Base-by-base conservation (phyloP, 768 basidiomycete species). In the Suillus clintonianus region DNA sequence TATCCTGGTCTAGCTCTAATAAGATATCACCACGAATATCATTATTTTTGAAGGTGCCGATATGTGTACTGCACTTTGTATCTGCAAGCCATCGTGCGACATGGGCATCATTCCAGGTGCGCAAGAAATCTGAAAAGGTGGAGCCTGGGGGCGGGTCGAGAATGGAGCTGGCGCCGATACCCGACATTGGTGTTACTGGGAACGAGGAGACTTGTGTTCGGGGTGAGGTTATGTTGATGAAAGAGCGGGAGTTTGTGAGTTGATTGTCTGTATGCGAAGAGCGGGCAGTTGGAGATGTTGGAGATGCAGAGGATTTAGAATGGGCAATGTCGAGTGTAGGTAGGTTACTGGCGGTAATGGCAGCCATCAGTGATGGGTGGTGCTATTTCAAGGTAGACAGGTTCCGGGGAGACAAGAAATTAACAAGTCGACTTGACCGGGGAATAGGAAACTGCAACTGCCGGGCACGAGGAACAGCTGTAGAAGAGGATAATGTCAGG, bases 11-110 rank as follows among this genome's bases (percentile, higher is more conserved):
- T 51, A 99, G 80, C 66, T 99, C 97, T 57, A 98, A 82, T 19
- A 99, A 78, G 24, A 99, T 89, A 72, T 94, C 91, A 6, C 97
- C 95, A 58, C 94, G 80, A 69, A 99, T 97, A 72, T 99, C 97
- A 78, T 97, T 92, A 5, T 84, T 82, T 55, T 82, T 85, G 80
- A 99, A 99, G 0, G 83, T 80, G 9, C 81, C 76, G 11, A 89
- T 86, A 71, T 89, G 90, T 43, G 82, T 81, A 0, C 78, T 83
- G 70, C 94, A 95, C 70, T 87, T 91, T 69, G 91, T 88, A 19
- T 93, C 87, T 0, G 82, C 69, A 39, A 99, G 83, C 92, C 96
- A 99, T 54, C 81, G 80, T 2, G 88, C 83, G 62, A 93, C 88
- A 68, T 91, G 88, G 5, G 69, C 68, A 71, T 94, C 92, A 1